A percentile compares a stretch with the other conserved stretches of the same genome.
Conservation (phyloP, 768 basidiomycete species). For the Agrocybe chaxingu region DNA sequence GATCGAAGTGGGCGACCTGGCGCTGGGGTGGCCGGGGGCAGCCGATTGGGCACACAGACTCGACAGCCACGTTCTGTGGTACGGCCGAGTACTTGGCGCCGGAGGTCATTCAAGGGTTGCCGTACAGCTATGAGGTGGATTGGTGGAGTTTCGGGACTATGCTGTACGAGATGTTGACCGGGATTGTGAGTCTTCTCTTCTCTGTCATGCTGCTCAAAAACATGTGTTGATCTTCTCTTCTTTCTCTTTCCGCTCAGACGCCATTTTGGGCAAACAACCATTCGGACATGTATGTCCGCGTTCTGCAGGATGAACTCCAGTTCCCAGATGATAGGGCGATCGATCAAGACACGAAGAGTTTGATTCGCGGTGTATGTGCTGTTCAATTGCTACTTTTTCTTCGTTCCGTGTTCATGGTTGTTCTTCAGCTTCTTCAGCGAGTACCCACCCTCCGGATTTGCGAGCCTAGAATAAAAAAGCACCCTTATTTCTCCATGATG, state of each 20-base stretch:
- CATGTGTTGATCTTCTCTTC: background rate
- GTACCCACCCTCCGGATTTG: slow-evolving; percentile 88
- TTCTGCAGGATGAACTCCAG: slow-evolving; percentile 83
- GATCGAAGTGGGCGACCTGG: slow-evolving; percentile 53
- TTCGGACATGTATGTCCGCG: slow-evolving; percentile 91
- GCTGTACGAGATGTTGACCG: slow-evolving; percentile 96
- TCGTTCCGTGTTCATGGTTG: slow-evolving; percentile 8
- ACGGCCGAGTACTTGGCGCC: slow-evolving; percentile 98
- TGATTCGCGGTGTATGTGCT: slow-evolving; percentile 86
- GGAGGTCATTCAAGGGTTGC: slow-evolving; percentile 89
- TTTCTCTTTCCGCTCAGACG: slow-evolving; percentile 48
- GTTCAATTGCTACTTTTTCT: background rate
- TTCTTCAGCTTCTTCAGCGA: slow-evolving; percentile 78
- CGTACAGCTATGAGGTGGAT: slow-evolving; percentile 93
- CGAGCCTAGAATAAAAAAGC: slow-evolving; percentile 90
- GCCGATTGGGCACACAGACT: slow-evolving; percentile 48
- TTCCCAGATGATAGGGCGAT: slow-evolving; percentile 92
- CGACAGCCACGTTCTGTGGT: slow-evolving; percentile 87
- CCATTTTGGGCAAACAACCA: slow-evolving; percentile 93
- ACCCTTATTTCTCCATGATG: slow-evolving; percentile 96
- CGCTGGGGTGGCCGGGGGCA: slow-evolving; percentile 58
- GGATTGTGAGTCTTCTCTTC: slow-evolving; percentile 64
- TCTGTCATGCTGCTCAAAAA: slow-evolving; percentile 6
- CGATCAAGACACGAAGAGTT: slow-evolving; percentile 92
- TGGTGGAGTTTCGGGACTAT: slow-evolving; percentile 99